These are phyloP conservation scores for Cenchrus fungigraminus DNA, from an alignment of 176 grass and related monocot species.

Conservation along the genomic window DNA sequence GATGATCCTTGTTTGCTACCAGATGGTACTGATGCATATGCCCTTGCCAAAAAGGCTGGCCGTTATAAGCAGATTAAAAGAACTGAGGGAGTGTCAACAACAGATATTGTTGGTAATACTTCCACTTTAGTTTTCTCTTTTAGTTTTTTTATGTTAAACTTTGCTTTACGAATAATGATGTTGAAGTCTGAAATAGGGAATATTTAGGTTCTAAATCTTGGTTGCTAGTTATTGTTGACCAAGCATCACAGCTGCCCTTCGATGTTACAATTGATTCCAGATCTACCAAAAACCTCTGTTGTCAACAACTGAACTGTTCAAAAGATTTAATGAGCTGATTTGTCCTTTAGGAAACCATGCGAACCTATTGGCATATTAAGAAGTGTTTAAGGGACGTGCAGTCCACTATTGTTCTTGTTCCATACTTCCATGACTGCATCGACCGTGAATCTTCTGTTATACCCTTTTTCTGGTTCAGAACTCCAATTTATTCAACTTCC, in stretches of 20 bases:
- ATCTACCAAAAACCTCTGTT: background rate
- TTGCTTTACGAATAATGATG: conserved; percentile 2
- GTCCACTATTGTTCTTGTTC: background rate
- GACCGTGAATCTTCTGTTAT: background rate
- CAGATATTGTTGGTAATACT: conserved; percentile 58
- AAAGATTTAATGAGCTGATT: background rate
- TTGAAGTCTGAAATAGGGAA: conserved; percentile 37
- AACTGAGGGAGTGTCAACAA: conserved; percentile 90
- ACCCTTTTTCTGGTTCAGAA: background rate
- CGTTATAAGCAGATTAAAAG: conserved; percentile 98
- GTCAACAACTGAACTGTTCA: background rate
- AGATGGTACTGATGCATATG: conserved; percentile 92
- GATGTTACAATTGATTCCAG: background rate
- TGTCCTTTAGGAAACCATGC: background rate
- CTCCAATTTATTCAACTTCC: background rate
- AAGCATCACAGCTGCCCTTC: background rate
- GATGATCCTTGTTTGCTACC: conserved; percentile 93
- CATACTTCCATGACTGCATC: background rate
- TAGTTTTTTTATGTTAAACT: background rate
- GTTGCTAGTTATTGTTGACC: conserved; percentile 7
- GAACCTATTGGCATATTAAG: background rate
- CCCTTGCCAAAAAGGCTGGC: conserved; percentile 85
- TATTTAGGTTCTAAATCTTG: background rate
- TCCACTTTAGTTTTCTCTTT: background rate
- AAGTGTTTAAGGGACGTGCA: background rate